Percentiles rank a stretch among this genome's conserved stretches.
phyloP scores from a whole-genome alignment of 768 basidiomycete genomes.

The Russula foetens region DNA sequence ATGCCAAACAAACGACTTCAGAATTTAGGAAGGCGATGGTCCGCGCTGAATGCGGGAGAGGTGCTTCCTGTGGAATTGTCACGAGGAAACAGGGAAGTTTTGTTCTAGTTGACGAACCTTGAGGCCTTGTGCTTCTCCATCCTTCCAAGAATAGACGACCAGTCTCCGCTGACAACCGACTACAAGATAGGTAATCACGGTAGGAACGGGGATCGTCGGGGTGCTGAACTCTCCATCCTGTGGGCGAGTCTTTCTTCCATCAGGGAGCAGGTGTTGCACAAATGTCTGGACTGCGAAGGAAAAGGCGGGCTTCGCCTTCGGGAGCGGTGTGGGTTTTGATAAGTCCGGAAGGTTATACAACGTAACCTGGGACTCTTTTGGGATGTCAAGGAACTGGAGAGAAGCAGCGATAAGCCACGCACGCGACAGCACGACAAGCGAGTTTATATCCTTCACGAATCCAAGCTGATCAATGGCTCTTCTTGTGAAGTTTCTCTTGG shows the following conservation, averaged over 20 bases:
- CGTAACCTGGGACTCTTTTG: slow-evolving; percentile 60
- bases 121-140: slow-evolving; percentile 67
- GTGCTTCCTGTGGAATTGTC: slow-evolving; percentile 52
- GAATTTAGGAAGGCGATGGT: slow-evolving; percentile 64
- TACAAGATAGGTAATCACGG: slow-evolving; percentile 65
- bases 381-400: not conserved
- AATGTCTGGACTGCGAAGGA: slow-evolving; percentile 71
- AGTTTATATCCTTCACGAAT: slow-evolving; percentile 77
- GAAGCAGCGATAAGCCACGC: slow-evolving; percentile 16
- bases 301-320: slow-evolving; percentile 73
- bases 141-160: slow-evolving; percentile 80
- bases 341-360: slow-evolving; percentile 72
- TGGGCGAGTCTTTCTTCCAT: slow-evolving; percentile 21
- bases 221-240: slow-evolving; percentile 18
- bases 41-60: slow-evolving; percentile 86
- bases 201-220: slow-evolving; percentile 44
- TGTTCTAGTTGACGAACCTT: slow-evolving; percentile 41
- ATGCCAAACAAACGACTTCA: slow-evolving; percentile 62
- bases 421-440: slow-evolving; percentile 82
- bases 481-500: slow-evolving; percentile 55
- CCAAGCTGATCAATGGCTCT: slow-evolving; percentile 84
- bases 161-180: slow-evolving; percentile 83
- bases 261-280: slow-evolving; percentile 37
- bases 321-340: slow-evolving; percentile 58
- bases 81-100: not conserved